Conservation (phyloP, 2,329 filamentous ascomycete genomes). For the Ophiosphaerella narmari region DNA sequence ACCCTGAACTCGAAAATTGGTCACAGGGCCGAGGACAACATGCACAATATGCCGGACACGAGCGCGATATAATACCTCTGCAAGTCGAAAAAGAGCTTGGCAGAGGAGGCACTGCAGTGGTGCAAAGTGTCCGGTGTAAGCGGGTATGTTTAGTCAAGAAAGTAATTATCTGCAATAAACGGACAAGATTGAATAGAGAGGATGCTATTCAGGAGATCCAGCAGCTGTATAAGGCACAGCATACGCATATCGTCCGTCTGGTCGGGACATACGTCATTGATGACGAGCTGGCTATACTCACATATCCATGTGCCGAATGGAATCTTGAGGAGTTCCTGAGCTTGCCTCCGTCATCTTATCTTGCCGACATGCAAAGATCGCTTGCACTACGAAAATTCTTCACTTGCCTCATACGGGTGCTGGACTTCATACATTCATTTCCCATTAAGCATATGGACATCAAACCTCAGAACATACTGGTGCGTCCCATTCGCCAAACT, state of each 20-base stretch:
- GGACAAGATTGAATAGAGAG: slow-evolving; percentile 11
- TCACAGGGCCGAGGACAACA: too few species aligned
- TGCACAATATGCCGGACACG: too few species aligned
- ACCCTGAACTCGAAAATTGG: too few species aligned
- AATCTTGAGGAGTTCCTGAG: slow-evolving; percentile 20
- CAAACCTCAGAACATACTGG: too few species aligned
- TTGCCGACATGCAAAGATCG: too few species aligned
- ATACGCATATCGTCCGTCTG: slow-evolving; percentile 24
- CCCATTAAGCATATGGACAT: too few species aligned
- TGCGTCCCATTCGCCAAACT: too few species aligned
- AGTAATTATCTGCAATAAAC: slow-evolving; percentile 15
- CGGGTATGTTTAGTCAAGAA: slow-evolving; percentile 23
- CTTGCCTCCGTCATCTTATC: too few species aligned
- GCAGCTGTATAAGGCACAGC: slow-evolving; percentile 19
- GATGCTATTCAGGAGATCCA: slow-evolving; percentile 22
- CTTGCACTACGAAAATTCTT: too few species aligned
- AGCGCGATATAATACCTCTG: too few species aligned
- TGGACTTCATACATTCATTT: too few species aligned
- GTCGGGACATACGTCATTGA: slow-evolving; percentile 22
- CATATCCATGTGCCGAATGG: slow-evolving; percentile 24
- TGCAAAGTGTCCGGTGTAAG: slow-evolving; percentile 24
- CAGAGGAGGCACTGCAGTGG: slow-evolving; percentile 11
- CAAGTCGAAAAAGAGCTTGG: slow-evolving; percentile 7
- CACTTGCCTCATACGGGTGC: too few species aligned
- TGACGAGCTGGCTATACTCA: slow-evolving; percentile 18